phyloP scores from a whole-genome alignment of 2,329 filamentous ascomycete genomes.

The Eutypa lata region DNA sequence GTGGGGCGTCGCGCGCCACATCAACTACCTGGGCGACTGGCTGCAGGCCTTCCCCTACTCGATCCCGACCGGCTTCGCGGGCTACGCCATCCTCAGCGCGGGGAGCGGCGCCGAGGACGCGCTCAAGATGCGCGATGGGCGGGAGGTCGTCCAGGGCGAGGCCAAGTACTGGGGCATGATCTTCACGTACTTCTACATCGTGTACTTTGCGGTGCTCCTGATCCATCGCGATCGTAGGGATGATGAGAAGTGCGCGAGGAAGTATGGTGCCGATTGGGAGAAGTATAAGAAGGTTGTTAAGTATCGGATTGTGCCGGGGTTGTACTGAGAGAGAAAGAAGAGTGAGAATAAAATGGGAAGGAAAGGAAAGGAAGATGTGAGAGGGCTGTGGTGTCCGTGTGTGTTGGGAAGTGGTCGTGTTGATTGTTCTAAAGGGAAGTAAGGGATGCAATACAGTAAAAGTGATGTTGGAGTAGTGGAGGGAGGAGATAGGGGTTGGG shows the following conservation, averaged over 20 bases:
- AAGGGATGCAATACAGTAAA: no score
- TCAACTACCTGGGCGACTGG: slow-evolving; percentile 97
- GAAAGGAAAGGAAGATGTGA: no score
- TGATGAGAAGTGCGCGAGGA: slow-evolving; percentile 84
- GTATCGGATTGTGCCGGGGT: slow-evolving; percentile 77
- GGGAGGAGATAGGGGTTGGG: no score
- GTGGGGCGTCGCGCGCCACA: slow-evolving; percentile 90
- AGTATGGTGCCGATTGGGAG: slow-evolving; percentile 93
- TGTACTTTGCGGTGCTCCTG: slow-evolving; percentile 86
- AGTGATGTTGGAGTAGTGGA: no score
- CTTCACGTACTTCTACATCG: slow-evolving; percentile 89
- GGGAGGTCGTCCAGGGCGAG: slow-evolving; percentile 66
- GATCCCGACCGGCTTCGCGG: slow-evolving; percentile 79
- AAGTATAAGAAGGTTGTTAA: slow-evolving; percentile 80
- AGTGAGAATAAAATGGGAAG: no score
- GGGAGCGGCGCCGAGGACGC: slow-evolving; percentile 50
- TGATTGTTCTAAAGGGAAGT: no score
- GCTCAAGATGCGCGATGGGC: slow-evolving; percentile 56
- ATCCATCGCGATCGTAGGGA: slow-evolving; percentile 84
- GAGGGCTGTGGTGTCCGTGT: no score
- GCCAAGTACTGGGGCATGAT: slow-evolving; percentile 81
- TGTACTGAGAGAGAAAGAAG: slow-evolving; percentile 58
- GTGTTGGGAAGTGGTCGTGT: no score
- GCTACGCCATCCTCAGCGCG: slow-evolving; percentile 67
- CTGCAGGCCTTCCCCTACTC: slow-evolving; percentile 89